Conservation (phyloP, 208 protist species). For the Trypanosomatidae sp. region DNA sequence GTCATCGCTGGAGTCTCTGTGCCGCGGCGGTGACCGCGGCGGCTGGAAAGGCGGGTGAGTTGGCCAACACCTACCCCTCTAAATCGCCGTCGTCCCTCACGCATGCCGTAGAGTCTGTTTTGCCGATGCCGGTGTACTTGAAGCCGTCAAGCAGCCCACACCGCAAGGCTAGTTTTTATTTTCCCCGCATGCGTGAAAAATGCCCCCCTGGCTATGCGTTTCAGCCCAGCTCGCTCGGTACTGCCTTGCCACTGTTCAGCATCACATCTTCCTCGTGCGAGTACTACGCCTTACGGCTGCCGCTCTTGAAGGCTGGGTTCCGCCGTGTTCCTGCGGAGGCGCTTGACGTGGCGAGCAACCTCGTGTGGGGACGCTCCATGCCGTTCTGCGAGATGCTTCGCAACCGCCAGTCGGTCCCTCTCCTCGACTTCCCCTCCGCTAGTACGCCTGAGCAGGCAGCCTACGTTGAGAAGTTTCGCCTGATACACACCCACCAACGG, state of each 20-base stretch:
- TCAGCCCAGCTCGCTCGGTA: slow-evolving; percentile 45
- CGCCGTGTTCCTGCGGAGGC: slow-evolving; percentile 39
- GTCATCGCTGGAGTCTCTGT: not conserved
- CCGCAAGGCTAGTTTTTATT: slow-evolving; percentile 79
- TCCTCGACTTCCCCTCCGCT: slow-evolving; percentile 1
- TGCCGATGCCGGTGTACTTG: slow-evolving; percentile 54
- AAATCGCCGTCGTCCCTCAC: not conserved
- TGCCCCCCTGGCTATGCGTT: slow-evolving; percentile 10
- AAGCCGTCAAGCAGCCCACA: slow-evolving; percentile 62
- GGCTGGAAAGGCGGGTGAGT: not conserved
- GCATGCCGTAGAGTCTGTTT: slow-evolving; percentile 12
- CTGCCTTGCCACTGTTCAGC: slow-evolving; percentile 68
- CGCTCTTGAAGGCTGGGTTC: slow-evolving; percentile 86
- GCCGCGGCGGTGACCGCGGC: not conserved
- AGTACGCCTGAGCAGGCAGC: slow-evolving; percentile 15
- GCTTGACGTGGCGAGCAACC: slow-evolving; percentile 46
- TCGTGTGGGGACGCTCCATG: slow-evolving; percentile 80
- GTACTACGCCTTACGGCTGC: slow-evolving; percentile 95
- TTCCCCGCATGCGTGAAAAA: slow-evolving; percentile 71
- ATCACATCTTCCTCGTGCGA: slow-evolving; percentile 89
- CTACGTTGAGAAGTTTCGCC: slow-evolving; percentile 13
- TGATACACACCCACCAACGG: slow-evolving; percentile 39
- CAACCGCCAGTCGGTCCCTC: not conserved
- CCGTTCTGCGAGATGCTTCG: slow-evolving; percentile 31
- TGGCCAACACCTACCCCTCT: not conserved